Percentiles rank a stretch among this genome's conserved stretches.
phyloP scores from a whole-genome alignment of 805 yeast species.

The Candida ascalaphidarum region DNA sequence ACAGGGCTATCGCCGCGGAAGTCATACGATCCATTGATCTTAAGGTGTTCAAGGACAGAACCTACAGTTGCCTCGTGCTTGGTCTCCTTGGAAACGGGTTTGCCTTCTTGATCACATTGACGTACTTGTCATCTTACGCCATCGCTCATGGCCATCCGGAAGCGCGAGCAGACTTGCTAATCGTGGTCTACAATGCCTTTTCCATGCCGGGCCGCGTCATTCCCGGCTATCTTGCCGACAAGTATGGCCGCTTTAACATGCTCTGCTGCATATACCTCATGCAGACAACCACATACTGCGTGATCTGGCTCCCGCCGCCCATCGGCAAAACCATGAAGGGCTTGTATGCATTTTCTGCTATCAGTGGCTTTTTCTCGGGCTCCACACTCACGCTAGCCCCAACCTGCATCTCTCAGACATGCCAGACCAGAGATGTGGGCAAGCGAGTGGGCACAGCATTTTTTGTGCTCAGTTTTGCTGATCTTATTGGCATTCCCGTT shows the following conservation, averaged over 20 bases:
- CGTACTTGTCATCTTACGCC: conserved; percentile 16
- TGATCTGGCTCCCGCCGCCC: conserved; percentile 18
- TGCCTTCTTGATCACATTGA: conserved; percentile 6
- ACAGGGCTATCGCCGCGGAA: conserved; percentile 4
- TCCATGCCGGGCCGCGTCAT: conserved; percentile 19
- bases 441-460: conserved; percentile 14
- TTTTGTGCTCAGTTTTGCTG: conserved; percentile 1
- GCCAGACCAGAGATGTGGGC: conserved; percentile 15
- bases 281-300: conserved; percentile 10
- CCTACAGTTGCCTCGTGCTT: conserved; percentile 13
- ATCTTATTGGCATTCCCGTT: neutral
- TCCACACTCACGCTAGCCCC: conserved; percentile 16
- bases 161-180: conserved; percentile 10
- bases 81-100: conserved; percentile 18
- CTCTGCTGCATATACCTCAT: conserved; percentile 13
- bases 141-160: conserved; percentile 13
- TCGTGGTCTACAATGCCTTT: conserved; percentile 15
- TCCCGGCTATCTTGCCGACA: conserved; percentile 17
- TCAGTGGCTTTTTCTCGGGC: conserved; percentile 21
- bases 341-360: conserved; percentile 14
- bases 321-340: conserved; percentile 16
- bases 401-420: conserved; percentile 15
- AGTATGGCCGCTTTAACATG: conserved; percentile 15
- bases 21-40: conserved; percentile 15
- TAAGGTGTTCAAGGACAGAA: conserved; percentile 14